phyloP scores from a whole-genome alignment of 306 rosid species.

The Quercus glauca region DNA sequence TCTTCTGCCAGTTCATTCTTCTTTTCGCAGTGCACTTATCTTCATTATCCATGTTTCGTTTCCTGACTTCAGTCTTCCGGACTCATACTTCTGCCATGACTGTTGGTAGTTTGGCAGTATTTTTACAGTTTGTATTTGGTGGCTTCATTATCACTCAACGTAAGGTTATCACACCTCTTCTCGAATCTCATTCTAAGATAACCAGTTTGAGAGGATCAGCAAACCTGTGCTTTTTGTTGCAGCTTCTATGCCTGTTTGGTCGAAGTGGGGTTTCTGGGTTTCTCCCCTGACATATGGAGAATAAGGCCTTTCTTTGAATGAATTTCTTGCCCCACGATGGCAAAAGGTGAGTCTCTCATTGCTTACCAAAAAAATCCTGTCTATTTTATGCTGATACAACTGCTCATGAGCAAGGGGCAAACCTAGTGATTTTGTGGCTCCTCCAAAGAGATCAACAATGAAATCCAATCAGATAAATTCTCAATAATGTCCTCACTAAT shows the following conservation, averaged over 20 bases:
- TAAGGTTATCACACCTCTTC: conserved; percentile 11
- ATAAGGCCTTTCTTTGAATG: conserved; percentile 28
- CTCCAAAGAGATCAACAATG: too few relatives aligned
- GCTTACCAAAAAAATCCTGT: neutral
- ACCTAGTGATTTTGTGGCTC: too few relatives aligned
- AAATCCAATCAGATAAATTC: too few relatives aligned
- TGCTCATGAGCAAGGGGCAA: neutral
- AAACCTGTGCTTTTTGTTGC: conserved; percentile 2
- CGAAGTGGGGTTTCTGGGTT: conserved; percentile 33
- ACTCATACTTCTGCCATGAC: conserved; percentile 20
- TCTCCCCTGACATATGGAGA: conserved; percentile 38
- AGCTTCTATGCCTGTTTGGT: conserved; percentile 39
- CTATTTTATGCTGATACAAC: neutral
- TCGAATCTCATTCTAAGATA: neutral
- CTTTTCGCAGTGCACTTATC: conserved; percentile 27
- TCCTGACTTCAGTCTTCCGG: conserved; percentile 23
- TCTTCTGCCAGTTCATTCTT: conserved; percentile 33
- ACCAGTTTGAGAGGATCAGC: neutral
- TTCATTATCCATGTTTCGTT: conserved; percentile 36
- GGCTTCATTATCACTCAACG: conserved; percentile 29
- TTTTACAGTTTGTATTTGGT: conserved; percentile 14
- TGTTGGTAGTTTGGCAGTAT: conserved; percentile 21
- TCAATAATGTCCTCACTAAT: too few relatives aligned
- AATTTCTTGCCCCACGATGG: conserved; percentile 32
- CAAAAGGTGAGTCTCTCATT: conserved; percentile 17